Evolutionary conservation across 2,329 filamentous ascomycete genomes (phyloP).

Genomic region (Ceratocystis cacaofunesta): DNA sequence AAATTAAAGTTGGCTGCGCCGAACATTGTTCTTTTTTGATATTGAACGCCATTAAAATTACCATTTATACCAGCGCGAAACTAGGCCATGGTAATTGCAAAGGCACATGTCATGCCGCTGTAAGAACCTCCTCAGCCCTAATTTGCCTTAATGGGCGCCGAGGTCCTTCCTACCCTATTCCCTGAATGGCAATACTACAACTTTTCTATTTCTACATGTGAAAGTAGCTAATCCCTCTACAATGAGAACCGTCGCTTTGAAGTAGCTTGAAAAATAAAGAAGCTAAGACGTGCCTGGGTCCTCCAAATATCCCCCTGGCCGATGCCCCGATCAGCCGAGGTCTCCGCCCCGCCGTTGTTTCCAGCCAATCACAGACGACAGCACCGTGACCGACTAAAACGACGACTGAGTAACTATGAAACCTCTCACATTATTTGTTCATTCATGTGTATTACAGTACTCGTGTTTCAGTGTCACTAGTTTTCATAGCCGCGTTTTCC

Average conservation of each 20-base stretch:
- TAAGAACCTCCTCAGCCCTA: background rate
- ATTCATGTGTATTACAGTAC: background rate
- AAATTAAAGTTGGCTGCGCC: background rate
- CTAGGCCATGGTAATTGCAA: background rate
- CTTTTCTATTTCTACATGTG: background rate
- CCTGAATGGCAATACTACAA: background rate
- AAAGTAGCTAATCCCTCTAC: no score
- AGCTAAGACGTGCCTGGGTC: background rate
- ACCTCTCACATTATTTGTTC: background rate
- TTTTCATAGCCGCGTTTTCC: background rate
- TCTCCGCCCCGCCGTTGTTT: conserved; percentile 9
- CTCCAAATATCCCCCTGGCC: conserved; percentile 11
- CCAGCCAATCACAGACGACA: conserved; percentile 4
- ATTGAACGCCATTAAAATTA: background rate
- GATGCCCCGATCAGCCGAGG: conserved; percentile 12
- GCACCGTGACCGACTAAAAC: background rate
- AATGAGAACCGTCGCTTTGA: background rate
- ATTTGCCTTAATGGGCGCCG: background rate
- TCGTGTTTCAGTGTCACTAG: no score
- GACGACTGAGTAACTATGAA: background rate
- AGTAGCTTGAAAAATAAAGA: background rate
- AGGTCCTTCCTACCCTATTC: background rate
- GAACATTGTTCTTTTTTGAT: background rate
- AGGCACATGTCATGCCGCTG: background rate
- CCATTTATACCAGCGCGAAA: background rate